Conservation (phyloP, 495 filamentous ascomycete genomes). For the Daldinia childiae region DNA sequence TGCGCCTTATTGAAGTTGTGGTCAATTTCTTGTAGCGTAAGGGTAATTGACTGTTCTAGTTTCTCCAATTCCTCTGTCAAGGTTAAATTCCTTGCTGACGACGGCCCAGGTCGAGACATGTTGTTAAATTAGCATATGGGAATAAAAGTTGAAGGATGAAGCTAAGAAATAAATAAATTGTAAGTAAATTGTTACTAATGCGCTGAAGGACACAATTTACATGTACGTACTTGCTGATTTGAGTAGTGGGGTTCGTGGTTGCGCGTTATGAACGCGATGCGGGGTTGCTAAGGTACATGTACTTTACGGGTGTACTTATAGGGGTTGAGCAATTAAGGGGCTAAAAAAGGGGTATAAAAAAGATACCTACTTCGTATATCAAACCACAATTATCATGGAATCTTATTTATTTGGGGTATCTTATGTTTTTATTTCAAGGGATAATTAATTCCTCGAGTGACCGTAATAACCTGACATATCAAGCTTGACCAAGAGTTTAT, state of each 20-base stretch:
- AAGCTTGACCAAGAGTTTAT: constrained; percentile 62
- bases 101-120: constrained; percentile 57
- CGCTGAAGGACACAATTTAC: constrained; percentile 32
- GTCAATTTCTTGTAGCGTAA: constrained; percentile 98
- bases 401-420: constrained; percentile 40
- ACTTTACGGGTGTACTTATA: not conserved
- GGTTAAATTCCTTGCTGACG: constrained; percentile 72
- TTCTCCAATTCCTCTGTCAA: constrained; percentile 96
- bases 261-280: constrained; percentile 31
- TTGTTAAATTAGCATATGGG: constrained; percentile 27
- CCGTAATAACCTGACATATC: constrained; percentile 71
- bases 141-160: constrained; percentile 12
- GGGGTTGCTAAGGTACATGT: constrained; percentile 14
- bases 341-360: constrained; percentile 11
- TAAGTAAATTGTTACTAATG: constrained; percentile 17
- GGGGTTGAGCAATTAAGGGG: not conserved
- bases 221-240: constrained; percentile 15
- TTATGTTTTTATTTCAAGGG: constrained; percentile 4
- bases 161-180: too few relatives aligned
- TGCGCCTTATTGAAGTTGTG: constrained; percentile 97
- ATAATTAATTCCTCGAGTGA: constrained; percentile 26
- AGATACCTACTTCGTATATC: too few relatives aligned
- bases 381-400: not conserved
- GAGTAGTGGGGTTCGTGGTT: constrained; percentile 19
- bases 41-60: constrained; percentile 93